Evolutionary conservation across 2,329 filamentous ascomycete genomes (phyloP), one percentile per base, ranked within the genome.

Genomic region (Stagonosporopsis vannaccii): DNA sequence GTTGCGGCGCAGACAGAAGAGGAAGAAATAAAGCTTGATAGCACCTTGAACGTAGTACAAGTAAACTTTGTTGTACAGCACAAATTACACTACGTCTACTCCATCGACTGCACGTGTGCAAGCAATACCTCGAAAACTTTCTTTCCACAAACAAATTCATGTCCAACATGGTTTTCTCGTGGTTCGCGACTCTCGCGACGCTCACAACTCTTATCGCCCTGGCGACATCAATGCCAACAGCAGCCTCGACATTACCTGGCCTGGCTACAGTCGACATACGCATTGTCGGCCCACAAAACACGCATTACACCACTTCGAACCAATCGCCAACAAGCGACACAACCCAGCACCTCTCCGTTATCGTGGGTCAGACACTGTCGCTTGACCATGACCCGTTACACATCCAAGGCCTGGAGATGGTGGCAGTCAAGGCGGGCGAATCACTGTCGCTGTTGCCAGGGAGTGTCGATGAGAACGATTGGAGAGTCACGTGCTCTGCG

Each of bases 371-470:
- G 33, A 52, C 56, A 5, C 49, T 68, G 7, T 64, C 62, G 20
- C 53, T 68, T 15, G 60, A 60, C n/a, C 40, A 58, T 25, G 52
- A 60, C 2, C 64, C 67, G 0, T 25, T 66, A 12, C 40, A 43
- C 19, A 23, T 66, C 6, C 64, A 68, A 30, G 64, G 56, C 9
- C 42, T 68, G 19, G 59, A 65, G 36, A 59, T 69, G 8, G 45
- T 46, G 2, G 36, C 30, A 0, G 46, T 65, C 17, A 59, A 41
- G 11, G 33, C 56, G 2, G 55, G 61, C 17, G 49, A 47, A 8
- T 56, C 45, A 22, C 20, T 59, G 9, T 58, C 46, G 17, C 22
- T 51, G 41, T n/a, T 46, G 4, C 28, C 52, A 1, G 25, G 47
- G 19, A 19, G 23, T 11, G 56, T 66, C n/a, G 32, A 39, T 15